Evolutionary conservation across 108 stramenopile species (phyloP), one percentile per base, ranked within the genome.

Genomic region (Mediolabrus comicus): DNA sequence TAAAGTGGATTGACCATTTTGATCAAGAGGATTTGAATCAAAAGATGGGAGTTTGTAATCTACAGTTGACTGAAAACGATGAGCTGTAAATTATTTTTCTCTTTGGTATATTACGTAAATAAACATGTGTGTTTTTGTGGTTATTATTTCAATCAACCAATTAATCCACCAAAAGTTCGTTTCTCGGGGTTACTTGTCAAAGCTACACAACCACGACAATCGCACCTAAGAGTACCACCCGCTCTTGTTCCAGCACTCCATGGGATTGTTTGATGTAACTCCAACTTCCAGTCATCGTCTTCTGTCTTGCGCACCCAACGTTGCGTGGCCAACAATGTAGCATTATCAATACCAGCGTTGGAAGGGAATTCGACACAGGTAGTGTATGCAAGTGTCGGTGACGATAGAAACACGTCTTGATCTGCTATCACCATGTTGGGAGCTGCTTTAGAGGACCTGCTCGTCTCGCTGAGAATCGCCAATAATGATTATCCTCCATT

Each of bases 121-220:
- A n/a, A n/a, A n/a, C n/a, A n/a, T n/a, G n/a, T n/a, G n/a, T n/a
- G n/a, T n/a, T n/a, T n/a, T n/a, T n/a, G n/a, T n/a, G n/a, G n/a
- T 43, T 14, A 19, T 22, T 49, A 24, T 49, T 8, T 2, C 8
- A 19, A 22, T 75, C 57, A 76, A 71, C 89, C 86, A 46, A 90
- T 83, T 9, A 87, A 34, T 53, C 89, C 85, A 49, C 89, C 86
- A 59, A 87, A 85, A 11, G 87, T 90, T 59, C 81, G 71, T 59
- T 59, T 55, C 41, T 87, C 84, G 31, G 67, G 58, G 19, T 41
- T 46, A 39, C 89, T 43, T 9, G 85, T 82, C 83, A 92, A 78
- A 43, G 91, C 87, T 3, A 92, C 91, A 73, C 91, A 92, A 11
- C 91, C 91, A 30, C 86, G 75, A 62, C 84, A 85, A 70, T 89